Conservation (phyloP, 2,329 filamentous ascomycete genomes). For the Cladosporium sp. region DNA sequence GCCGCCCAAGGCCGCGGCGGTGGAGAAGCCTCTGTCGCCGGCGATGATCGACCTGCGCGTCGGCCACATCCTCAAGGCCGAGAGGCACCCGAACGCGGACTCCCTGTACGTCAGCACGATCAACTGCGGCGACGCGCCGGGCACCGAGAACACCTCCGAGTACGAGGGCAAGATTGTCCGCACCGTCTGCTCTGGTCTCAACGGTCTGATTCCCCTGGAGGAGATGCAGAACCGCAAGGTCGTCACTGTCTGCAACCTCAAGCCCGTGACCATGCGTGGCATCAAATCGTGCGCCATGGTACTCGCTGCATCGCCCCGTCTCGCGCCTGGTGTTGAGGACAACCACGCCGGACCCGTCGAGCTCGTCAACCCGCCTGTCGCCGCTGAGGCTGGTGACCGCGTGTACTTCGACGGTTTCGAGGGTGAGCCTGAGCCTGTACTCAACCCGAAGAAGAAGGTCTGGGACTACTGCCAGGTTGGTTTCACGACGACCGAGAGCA, state of each 20-base stretch:
- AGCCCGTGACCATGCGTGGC: slow-evolving; percentile 98
- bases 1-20: slow-evolving; percentile 53
- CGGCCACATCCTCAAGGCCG: slow-evolving; percentile 92
- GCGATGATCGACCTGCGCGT: slow-evolving; percentile 89
- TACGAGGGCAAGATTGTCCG: slow-evolving; percentile 87
- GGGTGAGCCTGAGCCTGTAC: slow-evolving; percentile 82
- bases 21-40: slow-evolving; percentile 72
- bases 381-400: slow-evolving; percentile 72
- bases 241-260: slow-evolving; percentile 92
- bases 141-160: slow-evolving; percentile 81
- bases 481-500: slow-evolving; percentile 76
- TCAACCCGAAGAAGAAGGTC: slow-evolving; percentile 99
- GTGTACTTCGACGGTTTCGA: slow-evolving; percentile 94
- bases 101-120: slow-evolving; percentile 94
- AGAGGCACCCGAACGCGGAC: slow-evolving; percentile 94
- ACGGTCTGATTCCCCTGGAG: slow-evolving; percentile 83
- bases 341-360: slow-evolving; percentile 88
- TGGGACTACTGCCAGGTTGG: slow-evolving; percentile 97
- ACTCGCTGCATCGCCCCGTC: slow-evolving; percentile 79
- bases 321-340: slow-evolving; percentile 74
- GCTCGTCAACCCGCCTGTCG: slow-evolving; percentile 76
- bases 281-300: slow-evolving; percentile 83
- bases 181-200: slow-evolving; percentile 94
- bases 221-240: slow-evolving; percentile 98
- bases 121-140: slow-evolving; percentile 80